Base-by-base conservation (phyloP, 805 yeast species). In the Teunomyces pallodes region DNA sequence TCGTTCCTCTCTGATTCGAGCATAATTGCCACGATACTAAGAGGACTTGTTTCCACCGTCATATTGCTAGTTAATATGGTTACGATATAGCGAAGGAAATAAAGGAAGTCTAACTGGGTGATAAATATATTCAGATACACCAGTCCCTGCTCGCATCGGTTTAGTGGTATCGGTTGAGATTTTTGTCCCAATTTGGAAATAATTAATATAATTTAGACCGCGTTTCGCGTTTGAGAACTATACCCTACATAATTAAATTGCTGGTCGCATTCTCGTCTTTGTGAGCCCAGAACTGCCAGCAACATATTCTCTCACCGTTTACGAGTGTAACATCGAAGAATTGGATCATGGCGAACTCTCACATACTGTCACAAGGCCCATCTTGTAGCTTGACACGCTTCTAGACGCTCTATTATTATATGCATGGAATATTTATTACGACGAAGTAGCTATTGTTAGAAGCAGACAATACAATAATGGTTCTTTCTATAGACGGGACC, bases 1-100 rank as follows among this genome's bases (percentile, higher is more conserved):
- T 70, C 69, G 33, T 46, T 54, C 33, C 53, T 59, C 52, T 70
- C 75, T 28, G 45, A 28, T 28, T 35, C 36, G 29, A 43, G 41
- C 41, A 38, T 38, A 5, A 38, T 12, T 12, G 45, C 36, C 13
- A 42, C 38, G 20, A 31, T 42, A 26, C 32, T 31, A 36, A 42
- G 38, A n/a, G 36, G 38, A 38, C 14, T 38, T 16, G 17, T 32
- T 12, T 13, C 41, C n/a, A 38, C 13, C 30, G 41, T 38, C 41
- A 38, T 38, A 9, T 29, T 38, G 30, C 6, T 7, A 14, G 30
- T 20, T 26, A 9, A 12, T 24, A 13, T 20, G 13, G 14, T n/a
- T 13, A 12, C 17, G 14, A 13, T 32, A 13, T n/a, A 32, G 17
- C 13, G 14, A 32, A 32, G 17, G 17, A 32, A 32, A 32, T 32